Evolutionary conservation across 768 basidiomycete genomes (phyloP).

Genomic region (Lactarius trivialis): DNA sequence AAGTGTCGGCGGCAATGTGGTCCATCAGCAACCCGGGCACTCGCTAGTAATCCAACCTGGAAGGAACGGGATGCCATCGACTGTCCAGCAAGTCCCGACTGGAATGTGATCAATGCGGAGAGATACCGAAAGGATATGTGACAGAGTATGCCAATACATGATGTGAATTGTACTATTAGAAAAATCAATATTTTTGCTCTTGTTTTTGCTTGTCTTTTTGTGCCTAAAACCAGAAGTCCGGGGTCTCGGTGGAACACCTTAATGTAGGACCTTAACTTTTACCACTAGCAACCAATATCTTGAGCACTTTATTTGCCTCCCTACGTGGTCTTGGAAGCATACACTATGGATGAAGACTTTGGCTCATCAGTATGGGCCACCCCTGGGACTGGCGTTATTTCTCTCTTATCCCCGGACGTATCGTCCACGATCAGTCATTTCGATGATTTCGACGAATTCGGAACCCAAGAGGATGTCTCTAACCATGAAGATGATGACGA

Average conservation of each 20-base stretch:
- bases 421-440: conserved; percentile 29
- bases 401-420: conserved; percentile 18
- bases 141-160: not conserved
- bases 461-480: conserved; percentile 38
- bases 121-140: not conserved
- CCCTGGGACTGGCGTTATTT: conserved; percentile 25
- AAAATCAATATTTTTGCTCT: not conserved
- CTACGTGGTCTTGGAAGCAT: not conserved
- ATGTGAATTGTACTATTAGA: not conserved
- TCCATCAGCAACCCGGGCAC: conserved; percentile 19
- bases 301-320: not conserved
- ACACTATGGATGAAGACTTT: conserved; percentile 63
- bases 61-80: conserved; percentile 9
- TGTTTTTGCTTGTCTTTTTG: not conserved
- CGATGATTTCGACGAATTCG: conserved; percentile 55
- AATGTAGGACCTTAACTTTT: not conserved
- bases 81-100: conserved; percentile 5
- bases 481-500: conserved; percentile 47
- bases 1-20: conserved; percentile 5
- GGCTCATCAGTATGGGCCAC: conserved; percentile 70
- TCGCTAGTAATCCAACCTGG: conserved; percentile 17
- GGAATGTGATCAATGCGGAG: not conserved
- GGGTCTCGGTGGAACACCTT: conserved; percentile 1
- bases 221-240: conserved; percentile 7
- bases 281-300: not conserved